Conservation (phyloP, 495 filamentous ascomycete species). For the Tuber melanosporum region DNA sequence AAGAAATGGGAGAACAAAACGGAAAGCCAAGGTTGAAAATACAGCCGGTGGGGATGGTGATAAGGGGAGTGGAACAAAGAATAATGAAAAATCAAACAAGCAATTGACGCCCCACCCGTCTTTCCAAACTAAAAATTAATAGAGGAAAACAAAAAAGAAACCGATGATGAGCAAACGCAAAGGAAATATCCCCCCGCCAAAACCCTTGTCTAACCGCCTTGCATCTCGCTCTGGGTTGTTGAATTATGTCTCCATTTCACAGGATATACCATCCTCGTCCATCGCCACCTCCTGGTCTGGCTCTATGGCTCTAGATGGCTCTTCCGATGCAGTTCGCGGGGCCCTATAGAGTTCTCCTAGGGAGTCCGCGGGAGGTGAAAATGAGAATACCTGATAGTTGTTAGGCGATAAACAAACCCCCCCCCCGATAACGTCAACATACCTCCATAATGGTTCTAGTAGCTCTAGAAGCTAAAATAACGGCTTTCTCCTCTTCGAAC, state of each 20-base stretch:
- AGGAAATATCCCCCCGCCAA: conserved; percentile 23
- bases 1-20: conserved; percentile 32
- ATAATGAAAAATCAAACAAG: conserved; percentile 35
- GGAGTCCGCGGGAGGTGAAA: conserved; percentile 75
- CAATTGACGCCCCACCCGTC: conserved; percentile 38
- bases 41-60: not conserved
- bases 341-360: conserved; percentile 45
- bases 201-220: conserved; percentile 16
- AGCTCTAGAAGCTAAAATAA: conserved; percentile 81
- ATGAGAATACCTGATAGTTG: conserved; percentile 70
- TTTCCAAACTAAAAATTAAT: conserved; percentile 40
- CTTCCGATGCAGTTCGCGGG: conserved; percentile 34
- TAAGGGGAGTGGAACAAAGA: conserved; percentile 9
- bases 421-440: conserved; percentile 38
- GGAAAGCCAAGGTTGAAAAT: conserved; percentile 29
- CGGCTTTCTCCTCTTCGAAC: conserved; percentile 95
- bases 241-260: conserved; percentile 39
- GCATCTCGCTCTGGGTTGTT: conserved; percentile 7
- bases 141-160: conserved; percentile 31
- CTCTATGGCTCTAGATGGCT: conserved; percentile 33
- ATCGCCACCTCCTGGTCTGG: conserved; percentile 37
- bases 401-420: conserved; percentile 16
- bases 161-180: conserved; percentile 19
- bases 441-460: conserved; percentile 96
- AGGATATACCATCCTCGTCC: conserved; percentile 34